Evolutionary conservation across 2,329 filamentous ascomycete species (phyloP), one percentile per base, ranked within the genome.

Genomic region (Arthrobotrys entomopaga): DNA sequence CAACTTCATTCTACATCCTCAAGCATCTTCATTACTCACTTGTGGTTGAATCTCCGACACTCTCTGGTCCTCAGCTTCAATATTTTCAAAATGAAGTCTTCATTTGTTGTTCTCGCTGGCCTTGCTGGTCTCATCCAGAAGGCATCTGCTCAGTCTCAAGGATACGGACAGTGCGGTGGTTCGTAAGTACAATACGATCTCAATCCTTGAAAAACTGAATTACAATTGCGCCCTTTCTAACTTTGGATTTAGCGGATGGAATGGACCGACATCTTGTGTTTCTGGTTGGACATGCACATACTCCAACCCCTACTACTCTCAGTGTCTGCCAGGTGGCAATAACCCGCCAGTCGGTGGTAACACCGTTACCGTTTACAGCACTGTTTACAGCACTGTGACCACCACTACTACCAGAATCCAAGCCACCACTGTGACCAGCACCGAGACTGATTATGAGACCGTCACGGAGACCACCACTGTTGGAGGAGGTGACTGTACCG

Each of bases 261-360:
- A 26, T 19, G 69, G 69, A 2, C 24, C 61, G 15, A 73, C 48
- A 8, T 46, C 20, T 56, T 73, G 69, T 66, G 29, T 46, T 16
- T 73, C 69, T n/a, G 69, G 69, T 24, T 74, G 63, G 63, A 74
- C 63, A 64, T 74, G 70, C 40, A 63, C 56, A 42, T 74, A 74
- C 70, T 74, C 70, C 57, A 74, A 74, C 34, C 57, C 70, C 3
- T 74, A 74, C 70, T 74, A 74, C 63, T 74, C 70, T 49, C 70
- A 74, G 46, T 74, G 70, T 29, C 64, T 74, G 70, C 70, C 63
- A 43, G 63, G 63, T 46, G 63, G 70, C 11, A 74, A 67, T 20
- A 19, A 19, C 15, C 15, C 15, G 2, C 60, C 60, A 42, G 52
- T 52, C 8, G 40, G 24, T 29, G 50, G 38, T 6, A 24, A 24